These are phyloP conservation scores for Candida gigantensis DNA, from an alignment of 1,139 yeast species.

Conservation along the genomic window DNA sequence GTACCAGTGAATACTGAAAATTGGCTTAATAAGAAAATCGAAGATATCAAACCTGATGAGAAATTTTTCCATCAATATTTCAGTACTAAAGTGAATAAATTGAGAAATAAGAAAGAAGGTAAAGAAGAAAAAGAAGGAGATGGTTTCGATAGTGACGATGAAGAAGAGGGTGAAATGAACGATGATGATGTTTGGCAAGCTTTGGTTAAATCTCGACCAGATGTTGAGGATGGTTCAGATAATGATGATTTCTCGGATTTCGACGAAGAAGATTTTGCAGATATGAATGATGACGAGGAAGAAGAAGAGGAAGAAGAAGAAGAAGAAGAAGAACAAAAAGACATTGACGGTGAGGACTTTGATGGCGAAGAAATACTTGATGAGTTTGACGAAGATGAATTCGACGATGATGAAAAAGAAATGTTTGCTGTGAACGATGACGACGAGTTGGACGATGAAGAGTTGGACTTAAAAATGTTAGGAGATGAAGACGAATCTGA, in stretches of 20 bases:
- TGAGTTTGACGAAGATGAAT: slow-evolving; percentile 19
- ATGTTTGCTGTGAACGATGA: too few species aligned
- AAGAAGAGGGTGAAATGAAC: slow-evolving; percentile 56
- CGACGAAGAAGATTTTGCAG: slow-evolving; percentile 47
- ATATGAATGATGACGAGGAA: slow-evolving; percentile 31
- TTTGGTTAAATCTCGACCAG: slow-evolving; percentile 80
- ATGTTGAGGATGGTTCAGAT: slow-evolving; percentile 59
- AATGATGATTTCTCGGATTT: slow-evolving; percentile 48
- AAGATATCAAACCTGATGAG: slow-evolving; percentile 83
- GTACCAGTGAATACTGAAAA: slow-evolving; percentile 79
- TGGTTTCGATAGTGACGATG: slow-evolving; percentile 30
- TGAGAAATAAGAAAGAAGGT: slow-evolving; percentile 32
- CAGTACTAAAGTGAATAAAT: slow-evolving; percentile 56
- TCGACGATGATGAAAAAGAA: slow-evolving; percentile 15
- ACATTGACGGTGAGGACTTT: slow-evolving; percentile 17
- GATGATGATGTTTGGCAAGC: slow-evolving; percentile 92
- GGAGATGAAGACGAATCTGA: slow-evolving; percentile 2
- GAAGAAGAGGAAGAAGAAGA: slow-evolving; percentile 20
- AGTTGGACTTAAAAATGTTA: not conserved
- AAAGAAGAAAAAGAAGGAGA: slow-evolving; percentile 21
- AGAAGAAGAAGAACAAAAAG: slow-evolving; percentile 20
- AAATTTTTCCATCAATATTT: slow-evolving; percentile 88
- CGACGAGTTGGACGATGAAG: slow-evolving; percentile 20
- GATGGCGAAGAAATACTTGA: too few species aligned
- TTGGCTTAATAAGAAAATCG: slow-evolving; percentile 70